Evolutionary conservation across 2,329 filamentous ascomycete species (phyloP).

Genomic region (Aschersonia sp.): DNA sequence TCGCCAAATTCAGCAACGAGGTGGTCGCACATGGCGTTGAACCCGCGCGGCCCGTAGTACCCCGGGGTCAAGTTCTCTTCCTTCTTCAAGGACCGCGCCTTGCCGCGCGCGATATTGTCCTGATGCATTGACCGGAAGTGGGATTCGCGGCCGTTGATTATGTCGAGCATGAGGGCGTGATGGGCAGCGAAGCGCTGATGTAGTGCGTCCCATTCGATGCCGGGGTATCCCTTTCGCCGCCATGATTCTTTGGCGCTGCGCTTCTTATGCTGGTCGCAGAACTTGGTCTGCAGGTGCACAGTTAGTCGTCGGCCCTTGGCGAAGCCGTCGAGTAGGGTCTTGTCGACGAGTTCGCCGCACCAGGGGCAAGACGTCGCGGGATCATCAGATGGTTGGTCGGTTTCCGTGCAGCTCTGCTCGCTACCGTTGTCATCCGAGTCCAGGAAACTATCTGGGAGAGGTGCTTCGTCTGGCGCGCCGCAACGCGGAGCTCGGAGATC

Average conservation of each 20-base stretch:
- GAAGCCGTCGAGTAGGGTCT: constrained; percentile 37
- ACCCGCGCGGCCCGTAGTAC: constrained; percentile 70
- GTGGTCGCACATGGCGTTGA: constrained; percentile 56
- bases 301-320: constrained; percentile 32
- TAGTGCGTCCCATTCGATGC: constrained; percentile 54
- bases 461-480: neutral
- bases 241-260: constrained; percentile 34
- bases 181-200: constrained; percentile 43
- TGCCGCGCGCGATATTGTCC: constrained; percentile 38
- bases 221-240: constrained; percentile 46
- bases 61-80: constrained; percentile 52
- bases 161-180: constrained; percentile 35
- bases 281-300: constrained; percentile 43
- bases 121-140: constrained; percentile 46
- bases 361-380: constrained; percentile 42
- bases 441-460: neutral
- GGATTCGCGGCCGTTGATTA: constrained; percentile 47
- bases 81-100: constrained; percentile 44
- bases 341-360: constrained; percentile 47
- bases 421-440: constrained; percentile 1
- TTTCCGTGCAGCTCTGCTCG: neutral
- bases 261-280: constrained; percentile 50
- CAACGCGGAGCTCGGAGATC: neutral
- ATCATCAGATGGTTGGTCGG: constrained; percentile 1
- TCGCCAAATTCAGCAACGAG: constrained; percentile 46